Evolutionary conservation across 345 rosid genomes (phyloP).

Genomic region (Eucalyptus albens): DNA sequence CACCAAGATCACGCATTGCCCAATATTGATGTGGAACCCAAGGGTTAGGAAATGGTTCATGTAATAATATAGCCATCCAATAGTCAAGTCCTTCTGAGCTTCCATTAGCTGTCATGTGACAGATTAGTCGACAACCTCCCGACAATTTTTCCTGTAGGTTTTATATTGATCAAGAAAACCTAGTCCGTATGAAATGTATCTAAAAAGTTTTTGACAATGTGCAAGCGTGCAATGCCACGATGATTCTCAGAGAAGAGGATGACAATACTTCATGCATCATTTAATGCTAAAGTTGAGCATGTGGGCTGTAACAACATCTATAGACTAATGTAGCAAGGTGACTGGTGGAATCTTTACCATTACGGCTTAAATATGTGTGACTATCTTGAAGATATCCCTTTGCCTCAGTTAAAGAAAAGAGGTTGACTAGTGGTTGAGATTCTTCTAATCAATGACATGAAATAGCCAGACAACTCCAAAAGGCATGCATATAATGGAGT

Average conservation of each 20-base stretch:
- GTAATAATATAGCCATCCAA: not conserved
- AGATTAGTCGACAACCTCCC: not conserved
- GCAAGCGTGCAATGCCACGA: not conserved
- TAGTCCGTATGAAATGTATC: not conserved
- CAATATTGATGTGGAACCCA: not conserved
- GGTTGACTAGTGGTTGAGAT: not conserved
- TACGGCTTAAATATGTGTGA: not conserved
- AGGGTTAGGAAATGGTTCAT: not conserved
- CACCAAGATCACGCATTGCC: not conserved
- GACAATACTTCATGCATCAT: not conserved
- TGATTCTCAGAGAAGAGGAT: not conserved
- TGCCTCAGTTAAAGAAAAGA: not conserved
- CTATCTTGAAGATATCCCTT: not conserved
- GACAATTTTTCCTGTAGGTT: not conserved
- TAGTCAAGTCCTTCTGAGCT: not conserved
- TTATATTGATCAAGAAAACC: not conserved
- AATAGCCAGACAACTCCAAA: not conserved
- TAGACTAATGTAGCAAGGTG: not conserved
- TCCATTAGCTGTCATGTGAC: not conserved
- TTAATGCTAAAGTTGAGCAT: not conserved
- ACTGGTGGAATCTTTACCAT: not conserved
- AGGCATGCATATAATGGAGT: not conserved
- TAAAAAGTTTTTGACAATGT: not conserved
- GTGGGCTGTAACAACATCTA: not conserved
- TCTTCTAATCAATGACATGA: not conserved